Evolutionary conservation across 164 flowering plant species (phyloP), one percentile per base, ranked within the genome.

Genomic region (Saururus chinensis): DNA sequence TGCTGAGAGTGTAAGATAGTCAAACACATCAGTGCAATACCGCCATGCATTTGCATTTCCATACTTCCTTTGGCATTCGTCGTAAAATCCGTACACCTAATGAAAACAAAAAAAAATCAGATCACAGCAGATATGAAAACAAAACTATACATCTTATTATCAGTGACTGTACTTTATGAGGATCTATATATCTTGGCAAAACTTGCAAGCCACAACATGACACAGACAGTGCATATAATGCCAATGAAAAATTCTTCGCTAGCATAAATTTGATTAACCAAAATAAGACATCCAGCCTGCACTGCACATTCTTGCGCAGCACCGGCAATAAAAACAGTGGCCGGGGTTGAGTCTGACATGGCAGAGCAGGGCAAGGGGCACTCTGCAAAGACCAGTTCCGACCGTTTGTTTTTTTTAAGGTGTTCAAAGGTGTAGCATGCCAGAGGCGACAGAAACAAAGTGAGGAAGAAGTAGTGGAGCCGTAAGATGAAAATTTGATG

Each of bases 1-100:
- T 23, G 99, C 99, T 30, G 99, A 88, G 22, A 95, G 87, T 7
- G 99, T 91, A 60, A 95, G 80, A 71, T 81, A 95, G 71, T 95
- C 99, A 74, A 95, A 95, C 61, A 95, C 97, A 81, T 95, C 99
- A 58, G 97, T 95, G 81, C 97, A 95, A 61, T 95, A 93, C 68
- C 97, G 87, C 98, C 98, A 93, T 51, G 96, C 99, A 80, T 93
- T 93, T 55, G 99, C 99, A 84, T 93, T 93, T 63, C 99, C 99
- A 75, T 93, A 93, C 82, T 93, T 93, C 72, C 99, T 83, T 64
- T 90, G 99, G 82, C 99, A 93, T 64, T 93, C 99, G 73, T 90
- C 99, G 79, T 90, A 90, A 71, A 93, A 95, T 23, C 99, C 99
- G 80, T 95, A 95, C 1, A 95, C 99, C 99, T 92, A 51, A 22